A percentile compares a stretch with the other conserved stretches of the same genome.
Conservation (phyloP, 805 yeast genomes). For the Cyberlindnera maclurae region DNA sequence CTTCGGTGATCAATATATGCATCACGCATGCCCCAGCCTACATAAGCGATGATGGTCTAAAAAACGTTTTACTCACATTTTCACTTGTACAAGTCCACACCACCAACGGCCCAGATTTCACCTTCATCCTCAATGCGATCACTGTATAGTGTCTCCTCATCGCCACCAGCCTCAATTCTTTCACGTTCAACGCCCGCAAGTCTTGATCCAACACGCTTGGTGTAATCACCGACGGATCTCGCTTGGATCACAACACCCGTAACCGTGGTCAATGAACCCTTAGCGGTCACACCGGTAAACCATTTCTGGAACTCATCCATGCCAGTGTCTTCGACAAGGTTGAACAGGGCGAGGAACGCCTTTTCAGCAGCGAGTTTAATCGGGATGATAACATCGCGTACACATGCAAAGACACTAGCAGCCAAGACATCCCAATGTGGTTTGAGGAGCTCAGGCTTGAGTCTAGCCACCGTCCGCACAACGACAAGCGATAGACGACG, state of each 20-base stretch:
- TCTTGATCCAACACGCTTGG: conserved; percentile 82
- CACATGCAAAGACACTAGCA: conserved; percentile 72
- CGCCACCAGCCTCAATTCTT: conserved; percentile 85
- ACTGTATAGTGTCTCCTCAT: conserved; percentile 73
- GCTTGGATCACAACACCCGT: conserved; percentile 46
- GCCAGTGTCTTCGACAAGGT: conserved; percentile 60
- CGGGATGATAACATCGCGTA: conserved; percentile 85
- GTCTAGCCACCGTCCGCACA: conserved; percentile 65
- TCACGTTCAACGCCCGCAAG: conserved; percentile 85
- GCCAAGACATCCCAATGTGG: conserved; percentile 52
- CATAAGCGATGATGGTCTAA: not conserved
- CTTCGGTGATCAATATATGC: too few relatives aligned
- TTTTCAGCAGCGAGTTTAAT: conserved; percentile 92
- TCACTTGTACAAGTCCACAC: conserved; percentile 35
- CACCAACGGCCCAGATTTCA: conserved; percentile 87
- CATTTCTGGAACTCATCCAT: conserved; percentile 52
- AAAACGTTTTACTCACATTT: too few relatives aligned
- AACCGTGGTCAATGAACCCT: conserved; percentile 31
- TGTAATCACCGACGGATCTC: conserved; percentile 81
- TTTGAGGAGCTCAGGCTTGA: conserved; percentile 44
- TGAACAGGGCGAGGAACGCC: conserved; percentile 68
- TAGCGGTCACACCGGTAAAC: conserved; percentile 41
- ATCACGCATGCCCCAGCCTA: not conserved
- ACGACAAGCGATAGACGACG: conserved; percentile 75
- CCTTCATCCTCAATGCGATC: conserved; percentile 81